Percentiles rank a stretch among this genome's conserved stretches.
These are phyloP conservation scores for Saturnispora halmiae DNA, from an alignment of 805 yeast genomes.

Conservation along the genomic window DNA sequence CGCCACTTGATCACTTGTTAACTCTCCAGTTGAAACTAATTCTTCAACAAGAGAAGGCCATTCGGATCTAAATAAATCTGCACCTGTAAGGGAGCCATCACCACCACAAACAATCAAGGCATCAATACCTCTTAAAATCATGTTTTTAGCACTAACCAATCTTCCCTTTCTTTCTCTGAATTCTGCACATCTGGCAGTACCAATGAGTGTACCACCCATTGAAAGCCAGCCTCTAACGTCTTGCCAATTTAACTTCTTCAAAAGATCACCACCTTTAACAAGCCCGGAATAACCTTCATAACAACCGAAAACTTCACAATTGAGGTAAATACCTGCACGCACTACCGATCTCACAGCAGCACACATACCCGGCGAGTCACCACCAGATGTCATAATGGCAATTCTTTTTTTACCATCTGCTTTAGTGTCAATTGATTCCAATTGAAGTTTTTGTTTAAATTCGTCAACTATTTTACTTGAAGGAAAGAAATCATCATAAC, in stretches of 20 bases:
- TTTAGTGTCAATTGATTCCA: not conserved
- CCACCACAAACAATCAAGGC: slow-evolving; percentile 97
- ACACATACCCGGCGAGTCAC: slow-evolving; percentile 99
- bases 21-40: slow-evolving; percentile 44
- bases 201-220: slow-evolving; percentile 91
- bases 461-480: slow-evolving; percentile 3
- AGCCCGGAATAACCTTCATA: slow-evolving; percentile 94
- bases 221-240: slow-evolving; percentile 92
- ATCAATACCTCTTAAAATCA: slow-evolving; percentile 83
- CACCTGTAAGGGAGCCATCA: slow-evolving; percentile 97
- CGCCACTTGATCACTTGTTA: slow-evolving; percentile 51
- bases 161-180: slow-evolving; percentile 85
- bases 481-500: slow-evolving; percentile 12
- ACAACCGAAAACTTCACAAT: slow-evolving; percentile 86
- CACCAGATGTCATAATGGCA: slow-evolving; percentile 97
- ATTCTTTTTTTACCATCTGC: slow-evolving; percentile 32
- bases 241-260: slow-evolving; percentile 79
- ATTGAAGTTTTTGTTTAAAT: slow-evolving; percentile 1
- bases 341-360: slow-evolving; percentile 94
- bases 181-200: slow-evolving; percentile 87
- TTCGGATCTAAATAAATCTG: slow-evolving; percentile 85
- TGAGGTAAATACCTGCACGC: slow-evolving; percentile 77
- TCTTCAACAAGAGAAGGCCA: slow-evolving; percentile 88
- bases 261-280: slow-evolving; percentile 69
- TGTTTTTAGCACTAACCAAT: slow-evolving; percentile 69